These are phyloP conservation scores for Aspergillus neoniger DNA, from an alignment of 2,329 filamentous ascomycete genomes.

Conservation along the genomic window DNA sequence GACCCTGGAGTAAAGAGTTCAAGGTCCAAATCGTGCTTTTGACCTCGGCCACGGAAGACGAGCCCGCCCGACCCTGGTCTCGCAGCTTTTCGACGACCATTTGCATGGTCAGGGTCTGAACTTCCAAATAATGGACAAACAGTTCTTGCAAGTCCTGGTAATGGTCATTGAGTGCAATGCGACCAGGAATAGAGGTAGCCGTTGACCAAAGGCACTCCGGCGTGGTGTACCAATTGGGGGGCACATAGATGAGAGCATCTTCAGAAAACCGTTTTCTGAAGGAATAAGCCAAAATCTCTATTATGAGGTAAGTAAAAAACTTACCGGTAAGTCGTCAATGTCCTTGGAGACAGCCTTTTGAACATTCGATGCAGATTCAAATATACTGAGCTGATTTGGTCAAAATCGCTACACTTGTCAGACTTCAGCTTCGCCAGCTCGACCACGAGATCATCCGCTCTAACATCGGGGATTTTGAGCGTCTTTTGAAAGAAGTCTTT, in stretches of 20 bases:
- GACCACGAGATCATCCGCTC: background rate
- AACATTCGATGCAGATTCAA: background rate
- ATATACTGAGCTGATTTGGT: conserved; percentile 9
- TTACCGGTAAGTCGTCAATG: background rate
- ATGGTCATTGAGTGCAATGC: conserved; percentile 10
- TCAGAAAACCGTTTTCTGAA: conserved; percentile 1
- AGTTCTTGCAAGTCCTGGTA: conserved; percentile 10
- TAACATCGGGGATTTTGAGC: conserved; percentile 6
- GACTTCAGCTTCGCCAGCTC: background rate
- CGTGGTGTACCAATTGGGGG: conserved; percentile 6
- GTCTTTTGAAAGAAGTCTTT: conserved; percentile 5
- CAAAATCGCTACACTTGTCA: background rate
- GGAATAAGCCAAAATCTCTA: background rate
- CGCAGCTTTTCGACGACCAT: conserved; percentile 15
- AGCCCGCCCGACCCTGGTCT: conserved; percentile 3
- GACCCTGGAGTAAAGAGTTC: conserved; percentile 11
- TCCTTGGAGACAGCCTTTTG: background rate
- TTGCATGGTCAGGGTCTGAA: conserved; percentile 13
- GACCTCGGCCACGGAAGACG: conserved; percentile 5
- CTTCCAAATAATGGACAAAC: conserved; percentile 10
- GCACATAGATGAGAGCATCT: background rate
- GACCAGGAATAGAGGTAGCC: conserved; percentile 13
- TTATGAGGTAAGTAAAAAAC: background rate
- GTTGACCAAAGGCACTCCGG: conserved; percentile 15
- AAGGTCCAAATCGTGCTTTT: conserved; percentile 14